phyloP scores from a whole-genome alignment of 768 basidiomycete genomes.

The Lactarius tabidus region DNA sequence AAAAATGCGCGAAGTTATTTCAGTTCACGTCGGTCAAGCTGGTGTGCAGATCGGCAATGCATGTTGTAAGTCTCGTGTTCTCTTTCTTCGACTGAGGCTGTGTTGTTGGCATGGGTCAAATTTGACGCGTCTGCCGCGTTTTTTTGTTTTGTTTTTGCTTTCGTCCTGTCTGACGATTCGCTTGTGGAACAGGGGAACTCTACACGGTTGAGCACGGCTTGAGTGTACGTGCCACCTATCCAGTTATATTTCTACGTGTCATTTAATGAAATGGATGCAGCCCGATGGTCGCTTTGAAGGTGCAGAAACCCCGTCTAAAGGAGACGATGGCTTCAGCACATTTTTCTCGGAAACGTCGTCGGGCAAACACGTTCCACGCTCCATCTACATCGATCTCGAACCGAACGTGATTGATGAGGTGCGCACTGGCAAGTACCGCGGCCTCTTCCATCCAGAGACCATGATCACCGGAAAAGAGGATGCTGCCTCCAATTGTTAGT shows the following conservation, averaged over 20 bases:
- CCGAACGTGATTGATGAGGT: slow-evolving; percentile 98
- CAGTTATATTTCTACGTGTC: slow-evolving; percentile 4
- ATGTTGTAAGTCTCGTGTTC: slow-evolving; percentile 71
- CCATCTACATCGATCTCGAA: slow-evolving; percentile 95
- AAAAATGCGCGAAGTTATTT: slow-evolving; percentile 94
- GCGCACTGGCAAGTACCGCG: slow-evolving; percentile 90
- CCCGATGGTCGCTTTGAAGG: slow-evolving; percentile 91
- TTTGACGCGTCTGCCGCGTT: slow-evolving; percentile 5
- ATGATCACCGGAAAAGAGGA: slow-evolving; percentile 99
- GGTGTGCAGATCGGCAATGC: slow-evolving; percentile 98
- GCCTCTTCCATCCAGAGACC: slow-evolving; percentile 99
- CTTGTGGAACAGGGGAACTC: slow-evolving; percentile 72
- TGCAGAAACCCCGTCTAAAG: slow-evolving; percentile 53
- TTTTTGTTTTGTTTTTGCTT: background rate
- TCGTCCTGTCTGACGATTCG: background rate
- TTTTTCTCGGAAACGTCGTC: slow-evolving; percentile 98
- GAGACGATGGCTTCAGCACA: slow-evolving; percentile 94
- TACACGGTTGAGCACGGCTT: slow-evolving; percentile 99
- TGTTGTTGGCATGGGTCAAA: slow-evolving; percentile 24
- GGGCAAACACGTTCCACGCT: slow-evolving; percentile 96
- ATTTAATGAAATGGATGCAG: slow-evolving; percentile 42
- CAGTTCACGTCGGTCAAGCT: slow-evolving; percentile 97
- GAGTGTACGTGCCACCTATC: slow-evolving; percentile 58
- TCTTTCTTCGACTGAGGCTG: slow-evolving; percentile 1
- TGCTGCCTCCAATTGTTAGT: slow-evolving; percentile 96